A percentile compares a stretch with the other conserved stretches of the same genome.
Conservation (phyloP, 306 rosid genomes). For the Fagus crenata region DNA sequence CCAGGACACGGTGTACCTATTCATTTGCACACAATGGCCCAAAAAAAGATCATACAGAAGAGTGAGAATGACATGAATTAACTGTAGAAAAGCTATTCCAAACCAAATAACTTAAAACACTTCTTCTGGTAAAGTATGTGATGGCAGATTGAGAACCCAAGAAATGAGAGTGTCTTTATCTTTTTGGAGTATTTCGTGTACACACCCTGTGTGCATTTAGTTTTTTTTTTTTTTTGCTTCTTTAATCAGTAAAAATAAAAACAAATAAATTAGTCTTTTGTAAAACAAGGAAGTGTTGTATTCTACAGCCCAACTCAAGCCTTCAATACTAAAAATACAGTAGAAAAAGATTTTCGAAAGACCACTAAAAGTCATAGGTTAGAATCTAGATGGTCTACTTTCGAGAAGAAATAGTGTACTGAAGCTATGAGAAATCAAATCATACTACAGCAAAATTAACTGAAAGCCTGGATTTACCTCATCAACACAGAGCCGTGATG, state of each 20-base stretch:
- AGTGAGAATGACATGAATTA: neutral
- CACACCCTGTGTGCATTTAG: too few species aligned
- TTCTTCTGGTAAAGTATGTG: neutral
- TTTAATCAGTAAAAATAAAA: too few species aligned
- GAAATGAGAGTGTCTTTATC: neutral
- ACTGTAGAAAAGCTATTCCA: neutral
- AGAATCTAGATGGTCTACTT: neutral
- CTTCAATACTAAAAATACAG: neutral
- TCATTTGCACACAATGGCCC: constrained; percentile 10
- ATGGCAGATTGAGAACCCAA: neutral
- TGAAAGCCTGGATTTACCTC: constrained; percentile 63
- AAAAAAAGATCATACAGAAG: neutral
- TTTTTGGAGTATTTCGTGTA: too few species aligned
- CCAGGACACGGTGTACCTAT: constrained; percentile 87
- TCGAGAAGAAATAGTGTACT: neutral
- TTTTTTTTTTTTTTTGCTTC: too few species aligned
- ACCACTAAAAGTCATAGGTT: neutral
- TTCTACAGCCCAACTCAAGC: neutral
- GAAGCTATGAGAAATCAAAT: constrained; percentile 15
- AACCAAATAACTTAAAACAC: neutral
- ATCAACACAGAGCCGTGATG: constrained; percentile 95
- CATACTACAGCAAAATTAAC: neutral
- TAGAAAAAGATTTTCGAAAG: neutral
- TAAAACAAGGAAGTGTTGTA: too few species aligned
- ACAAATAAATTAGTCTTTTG: too few species aligned